A percentile compares a stretch with the other conserved stretches of the same genome.
Evolutionary conservation across 805 yeast genomes (phyloP).

Genomic region (Teunomyces kruisii): DNA sequence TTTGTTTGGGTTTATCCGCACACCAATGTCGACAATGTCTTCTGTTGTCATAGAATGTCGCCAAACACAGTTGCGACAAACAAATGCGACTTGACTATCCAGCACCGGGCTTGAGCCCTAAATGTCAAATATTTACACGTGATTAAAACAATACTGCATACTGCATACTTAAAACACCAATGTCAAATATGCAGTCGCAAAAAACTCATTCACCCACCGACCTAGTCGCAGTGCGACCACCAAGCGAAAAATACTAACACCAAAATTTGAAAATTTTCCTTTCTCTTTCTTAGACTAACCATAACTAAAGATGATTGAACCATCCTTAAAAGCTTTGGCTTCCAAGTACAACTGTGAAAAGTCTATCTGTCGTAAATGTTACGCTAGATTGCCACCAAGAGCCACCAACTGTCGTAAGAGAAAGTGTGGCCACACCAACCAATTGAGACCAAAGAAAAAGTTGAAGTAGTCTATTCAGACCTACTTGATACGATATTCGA

Average conservation of each 20-base stretch:
- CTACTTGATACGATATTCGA: slow-evolving; percentile 2
- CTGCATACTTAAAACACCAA: neutral
- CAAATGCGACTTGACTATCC: neutral
- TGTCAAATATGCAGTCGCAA: neutral
- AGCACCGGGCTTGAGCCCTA: neutral
- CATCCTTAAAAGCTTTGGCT: slow-evolving; percentile 98
- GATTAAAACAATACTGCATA: neutral
- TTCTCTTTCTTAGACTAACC: slow-evolving; percentile 7
- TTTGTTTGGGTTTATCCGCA: neutral
- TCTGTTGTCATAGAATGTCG: neutral
- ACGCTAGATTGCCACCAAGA: slow-evolving; percentile 99
- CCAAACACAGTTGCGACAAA: neutral
- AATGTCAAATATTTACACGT: neutral
- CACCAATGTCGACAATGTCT: neutral
- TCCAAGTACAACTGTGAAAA: slow-evolving; percentile 99
- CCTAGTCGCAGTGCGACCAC: slow-evolving; percentile 1
- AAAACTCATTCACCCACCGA: neutral
- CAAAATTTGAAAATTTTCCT: slow-evolving; percentile 2
- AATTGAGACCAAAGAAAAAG: slow-evolving; percentile 99
- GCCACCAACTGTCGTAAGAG: slow-evolving; percentile 99
- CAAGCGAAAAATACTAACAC: slow-evolving; percentile 2
- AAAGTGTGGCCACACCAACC: slow-evolving; percentile 99
- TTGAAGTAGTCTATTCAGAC: slow-evolving; percentile 66
- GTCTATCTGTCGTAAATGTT: slow-evolving; percentile 98
- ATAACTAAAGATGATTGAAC: slow-evolving; percentile 76